phyloP scores from a whole-genome alignment of 2,329 filamentous ascomycete species.

The Aspergillus sp. region DNA sequence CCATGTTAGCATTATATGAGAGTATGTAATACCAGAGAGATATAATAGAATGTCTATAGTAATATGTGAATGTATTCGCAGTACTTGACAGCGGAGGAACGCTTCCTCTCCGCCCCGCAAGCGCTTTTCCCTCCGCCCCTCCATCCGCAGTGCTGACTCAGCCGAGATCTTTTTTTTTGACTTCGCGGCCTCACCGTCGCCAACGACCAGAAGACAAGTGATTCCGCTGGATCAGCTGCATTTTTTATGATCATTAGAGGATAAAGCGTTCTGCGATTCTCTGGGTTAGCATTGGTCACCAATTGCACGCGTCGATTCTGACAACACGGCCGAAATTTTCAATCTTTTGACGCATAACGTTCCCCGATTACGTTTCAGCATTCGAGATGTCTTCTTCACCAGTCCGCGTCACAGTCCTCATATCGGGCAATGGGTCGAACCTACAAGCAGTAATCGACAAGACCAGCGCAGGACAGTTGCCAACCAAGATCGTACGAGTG shows the following conservation, averaged over 20 bases:
- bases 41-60: neutral
- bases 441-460: constrained; percentile 68
- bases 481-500: constrained; percentile 52
- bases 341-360: neutral
- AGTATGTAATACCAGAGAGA: neutral
- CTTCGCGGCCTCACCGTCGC: neutral
- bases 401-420: constrained; percentile 57
- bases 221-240: neutral
- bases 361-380: neutral
- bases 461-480: constrained; percentile 40
- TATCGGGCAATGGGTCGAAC: constrained; percentile 68
- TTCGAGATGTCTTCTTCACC: constrained; percentile 20
- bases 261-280: no score
- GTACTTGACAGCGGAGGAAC: no score
- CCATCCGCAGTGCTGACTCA: constrained; percentile 4
- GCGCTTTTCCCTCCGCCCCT: constrained; percentile 6
- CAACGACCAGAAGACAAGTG: neutral
- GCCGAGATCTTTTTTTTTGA: constrained; percentile 1
- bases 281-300: neutral
- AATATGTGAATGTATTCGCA: neutral
- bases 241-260: neutral
- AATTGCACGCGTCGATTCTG: neutral
- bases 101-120: neutral
- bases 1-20: neutral
- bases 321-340: neutral